Percentiles rank a stretch among this genome's conserved stretches.
Evolutionary conservation across 1,139 yeast species (phyloP).

Genomic region (Saccharomyces pastorianus): DNA sequence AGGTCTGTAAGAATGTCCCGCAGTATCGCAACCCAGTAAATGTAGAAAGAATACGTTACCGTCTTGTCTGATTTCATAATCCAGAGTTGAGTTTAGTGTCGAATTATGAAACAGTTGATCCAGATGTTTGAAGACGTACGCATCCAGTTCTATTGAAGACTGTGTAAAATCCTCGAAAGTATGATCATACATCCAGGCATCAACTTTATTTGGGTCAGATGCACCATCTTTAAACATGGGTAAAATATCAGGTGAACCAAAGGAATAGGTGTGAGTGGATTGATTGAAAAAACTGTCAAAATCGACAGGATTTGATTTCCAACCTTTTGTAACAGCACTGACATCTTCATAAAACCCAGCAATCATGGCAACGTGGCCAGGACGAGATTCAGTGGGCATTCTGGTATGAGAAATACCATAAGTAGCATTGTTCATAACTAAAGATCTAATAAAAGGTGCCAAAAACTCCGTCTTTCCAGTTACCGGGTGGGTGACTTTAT

Average conservation of each 20-base stretch:
- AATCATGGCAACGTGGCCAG: conserved; percentile 98
- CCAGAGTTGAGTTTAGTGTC: conserved; percentile 46
- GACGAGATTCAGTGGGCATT: conserved; percentile 99
- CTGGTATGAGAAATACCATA: conserved; percentile 95
- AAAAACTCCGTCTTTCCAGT: conserved; percentile 54
- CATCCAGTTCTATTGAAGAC: conserved; percentile 79
- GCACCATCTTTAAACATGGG: conserved; percentile 96
- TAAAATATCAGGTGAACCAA: conserved; percentile 93
- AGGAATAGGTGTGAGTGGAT: conserved; percentile 83
- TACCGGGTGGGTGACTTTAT: conserved; percentile 60
- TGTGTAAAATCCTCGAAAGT: conserved; percentile 92
- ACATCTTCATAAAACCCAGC: conserved; percentile 99
- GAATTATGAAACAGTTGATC: conserved; percentile 62
- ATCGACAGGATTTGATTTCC: conserved; percentile 98
- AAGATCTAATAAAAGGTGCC: conserved; percentile 77
- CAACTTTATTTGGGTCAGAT: conserved; percentile 60
- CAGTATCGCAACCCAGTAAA: conserved; percentile 90
- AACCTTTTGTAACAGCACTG: conserved; percentile 94
- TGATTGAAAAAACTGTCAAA: conserved; percentile 95
- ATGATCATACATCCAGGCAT: conserved; percentile 90
- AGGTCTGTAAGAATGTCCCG: conserved; percentile 94
- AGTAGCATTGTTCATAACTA: conserved; percentile 67
- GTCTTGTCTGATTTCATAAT: conserved; percentile 58
- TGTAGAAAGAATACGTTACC: conserved; percentile 87
- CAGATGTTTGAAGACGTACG: conserved; percentile 76